A percentile compares a stretch with the other conserved stretches of the same genome.
These are phyloP conservation scores for Eutypa lata DNA, from an alignment of 2,329 filamentous ascomycete species.

Conservation along the genomic window DNA sequence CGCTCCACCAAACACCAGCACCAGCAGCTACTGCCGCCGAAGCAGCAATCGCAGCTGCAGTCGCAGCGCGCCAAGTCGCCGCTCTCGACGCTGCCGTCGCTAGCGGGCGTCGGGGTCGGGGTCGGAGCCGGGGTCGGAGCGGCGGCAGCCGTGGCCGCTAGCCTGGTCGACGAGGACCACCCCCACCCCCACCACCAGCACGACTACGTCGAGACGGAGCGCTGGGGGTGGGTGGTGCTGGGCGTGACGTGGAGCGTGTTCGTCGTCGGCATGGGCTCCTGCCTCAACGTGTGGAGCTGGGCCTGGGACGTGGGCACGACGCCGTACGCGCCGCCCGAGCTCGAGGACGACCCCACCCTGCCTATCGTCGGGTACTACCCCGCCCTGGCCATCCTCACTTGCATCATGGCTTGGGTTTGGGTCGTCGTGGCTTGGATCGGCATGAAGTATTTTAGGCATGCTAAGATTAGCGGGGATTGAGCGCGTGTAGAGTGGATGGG, in stretches of 20 bases:
- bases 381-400: conserved; percentile 85
- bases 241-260: conserved; percentile 93
- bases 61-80: conserved; percentile 53
- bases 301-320: conserved; percentile 98
- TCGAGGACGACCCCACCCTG: conserved; percentile 90
- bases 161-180: conserved; percentile 56
- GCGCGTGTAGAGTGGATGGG: too few relatives aligned
- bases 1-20: conserved; percentile 38
- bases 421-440: conserved; percentile 96
- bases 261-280: conserved; percentile 94
- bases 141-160: conserved; percentile 14
- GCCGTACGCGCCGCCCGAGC: conserved; percentile 89
- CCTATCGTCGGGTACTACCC: conserved; percentile 98
- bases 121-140: too few relatives aligned
- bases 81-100: conserved; percentile 52
- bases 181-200: too few relatives aligned
- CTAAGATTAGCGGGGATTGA: conserved; percentile 74
- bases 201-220: conserved; percentile 93
- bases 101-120: conserved; percentile 30
- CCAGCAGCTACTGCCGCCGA: too few relatives aligned
- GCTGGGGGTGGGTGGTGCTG: conserved; percentile 96
- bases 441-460: conserved; percentile 99
- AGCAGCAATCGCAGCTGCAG: too few relatives aligned
- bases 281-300: conserved; percentile 95
- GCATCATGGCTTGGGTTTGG: conserved; percentile 99